Conservation (phyloP, 2,329 filamentous ascomycete species). For the Eutypa lata region DNA sequence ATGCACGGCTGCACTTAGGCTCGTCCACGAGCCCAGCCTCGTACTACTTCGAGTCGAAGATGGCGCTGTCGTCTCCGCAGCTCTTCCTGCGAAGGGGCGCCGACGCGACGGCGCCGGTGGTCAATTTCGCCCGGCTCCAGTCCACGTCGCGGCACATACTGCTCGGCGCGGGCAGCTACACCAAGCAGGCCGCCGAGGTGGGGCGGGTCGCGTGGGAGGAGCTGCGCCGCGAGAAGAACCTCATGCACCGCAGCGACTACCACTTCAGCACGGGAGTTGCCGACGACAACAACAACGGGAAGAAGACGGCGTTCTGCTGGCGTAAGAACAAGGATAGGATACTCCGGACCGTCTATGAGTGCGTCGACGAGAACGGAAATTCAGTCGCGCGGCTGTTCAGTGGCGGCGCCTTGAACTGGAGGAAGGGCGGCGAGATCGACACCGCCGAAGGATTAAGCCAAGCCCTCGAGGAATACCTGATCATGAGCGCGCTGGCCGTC, state of each 20-base stretch:
- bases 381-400: constrained; percentile 4
- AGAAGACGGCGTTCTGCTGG: background rate
- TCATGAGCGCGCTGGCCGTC: constrained; percentile 4
- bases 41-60: background rate
- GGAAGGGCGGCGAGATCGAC: constrained; percentile 8
- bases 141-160: background rate
- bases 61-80: background rate
- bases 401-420: constrained; percentile 5
- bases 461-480: constrained; percentile 2
- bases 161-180: background rate
- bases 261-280: constrained; percentile 1
- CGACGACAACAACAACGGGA: background rate
- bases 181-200: background rate
- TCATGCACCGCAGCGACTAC: constrained; percentile 6
- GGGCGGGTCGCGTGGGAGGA: constrained; percentile 1
- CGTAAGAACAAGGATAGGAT: constrained; percentile 5
- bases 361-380: constrained; percentile 1
- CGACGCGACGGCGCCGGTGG: background rate
- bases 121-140: background rate
- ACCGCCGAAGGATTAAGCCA: constrained; percentile 1
- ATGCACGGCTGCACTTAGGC: background rate
- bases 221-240: constrained; percentile 6
- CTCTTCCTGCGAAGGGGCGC: background rate
- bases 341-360: constrained; percentile 6
- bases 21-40: background rate